These are phyloP conservation scores for Penicillium oxalicum DNA, from an alignment of 2,329 filamentous ascomycete genomes.

Conservation along the genomic window DNA sequence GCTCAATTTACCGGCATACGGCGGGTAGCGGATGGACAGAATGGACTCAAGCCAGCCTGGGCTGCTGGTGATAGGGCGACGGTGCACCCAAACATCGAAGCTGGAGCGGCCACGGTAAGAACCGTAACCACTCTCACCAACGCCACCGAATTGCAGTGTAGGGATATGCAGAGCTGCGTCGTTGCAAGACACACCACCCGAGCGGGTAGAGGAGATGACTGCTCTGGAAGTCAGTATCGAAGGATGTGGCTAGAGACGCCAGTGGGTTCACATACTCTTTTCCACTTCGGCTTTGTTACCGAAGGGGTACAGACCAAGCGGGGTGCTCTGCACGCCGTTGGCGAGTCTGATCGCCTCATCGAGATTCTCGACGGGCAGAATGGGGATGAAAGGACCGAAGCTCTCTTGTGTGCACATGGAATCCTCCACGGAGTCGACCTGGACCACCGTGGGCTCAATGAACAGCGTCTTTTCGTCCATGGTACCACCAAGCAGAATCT, in stretches of 20 bases:
- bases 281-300: conserved; percentile 72
- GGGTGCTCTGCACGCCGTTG: conserved; percentile 74
- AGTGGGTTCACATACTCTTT: conserved; percentile 50
- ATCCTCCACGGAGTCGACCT: conserved; percentile 69
- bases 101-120: conserved; percentile 69
- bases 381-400: conserved; percentile 86
- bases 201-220: conserved; percentile 59
- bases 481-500: conserved; percentile 79
- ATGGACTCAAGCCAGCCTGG: conserved; percentile 56
- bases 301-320: conserved; percentile 78
- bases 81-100: conserved; percentile 59
- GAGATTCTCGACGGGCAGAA: conserved; percentile 71
- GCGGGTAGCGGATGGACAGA: conserved; percentile 55
- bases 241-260: too few relatives aligned
- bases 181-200: conserved; percentile 57
- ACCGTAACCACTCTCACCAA: conserved; percentile 71
- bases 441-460: conserved; percentile 90
- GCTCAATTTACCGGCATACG: conserved; percentile 52
- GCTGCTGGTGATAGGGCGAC: conserved; percentile 53
- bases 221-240: conserved; percentile 1
- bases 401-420: conserved; percentile 75
- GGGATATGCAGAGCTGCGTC: conserved; percentile 65
- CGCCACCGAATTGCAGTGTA: conserved; percentile 73
- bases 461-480: conserved; percentile 74
- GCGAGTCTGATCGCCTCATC: conserved; percentile 79